Base-by-base conservation (phyloP, 768 basidiomycete species). In the Infundibulicybe gibba region DNA sequence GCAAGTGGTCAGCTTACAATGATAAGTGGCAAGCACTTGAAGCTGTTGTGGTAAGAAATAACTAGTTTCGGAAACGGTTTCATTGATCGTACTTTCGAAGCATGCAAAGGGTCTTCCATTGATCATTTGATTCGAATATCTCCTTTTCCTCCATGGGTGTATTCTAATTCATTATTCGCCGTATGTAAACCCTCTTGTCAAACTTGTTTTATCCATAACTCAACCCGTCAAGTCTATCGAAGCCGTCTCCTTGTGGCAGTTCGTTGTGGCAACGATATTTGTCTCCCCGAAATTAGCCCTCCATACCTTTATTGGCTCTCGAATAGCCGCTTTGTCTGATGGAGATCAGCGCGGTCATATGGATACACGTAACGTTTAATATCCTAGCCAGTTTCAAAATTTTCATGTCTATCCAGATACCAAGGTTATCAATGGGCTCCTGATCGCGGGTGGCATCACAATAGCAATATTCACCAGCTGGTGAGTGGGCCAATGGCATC, bases 101-200 rank as follows among this genome's bases (percentile, higher is more conserved):
- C 72, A 69, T 49, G 79, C 81, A 13, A 88, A 85, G 61, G 91
- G 91, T 21, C 68, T 92, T 14, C 84, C 84, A n/a, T 68, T 92
- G 17, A 87, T 94, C 34, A 77, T 90, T 75, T 94, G 40, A 85
- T 93, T 50, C 82, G 90, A 12, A 61, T 89, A 16, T 90, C 87
- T 3, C 83, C 91, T 3, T 80, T 94, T 61, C 90, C 89, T 40
- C 89, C 91, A 2, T 92, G 89, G 87, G 85, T 87, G 0, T 94
- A 91, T 57, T 81, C 84, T n/a, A 92, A 90, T 49, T 70, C 83
- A 0, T 69, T 93, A 15, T 90, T 90, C 56, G 82, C 87, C 17
- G 87, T 87, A 54, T 66, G 83, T 71, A 14, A 25, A 15, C 45
- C 42, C 12, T n/a, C n/a, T 32, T 50, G 43, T 12, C 19, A 32